Percentiles rank a stretch among this genome's conserved stretches.
Evolutionary conservation across 2,329 filamentous ascomycete genomes (phyloP).

Genomic region (Zymoseptoria pseudotritici): DNA sequence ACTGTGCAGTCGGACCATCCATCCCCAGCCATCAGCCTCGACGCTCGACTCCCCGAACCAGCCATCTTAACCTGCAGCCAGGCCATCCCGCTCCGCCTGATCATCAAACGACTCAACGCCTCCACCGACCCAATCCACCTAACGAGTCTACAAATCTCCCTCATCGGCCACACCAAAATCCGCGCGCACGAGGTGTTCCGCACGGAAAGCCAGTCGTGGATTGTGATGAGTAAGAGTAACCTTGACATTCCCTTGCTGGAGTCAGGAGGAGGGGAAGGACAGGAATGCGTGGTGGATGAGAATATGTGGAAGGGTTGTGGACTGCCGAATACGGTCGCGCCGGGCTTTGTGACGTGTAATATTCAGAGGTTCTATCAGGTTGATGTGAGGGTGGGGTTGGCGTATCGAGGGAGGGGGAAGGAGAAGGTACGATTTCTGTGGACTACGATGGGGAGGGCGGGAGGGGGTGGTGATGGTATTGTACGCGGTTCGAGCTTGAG

Average conservation of each 20-base stretch:
- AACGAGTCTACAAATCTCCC: constrained; percentile 69
- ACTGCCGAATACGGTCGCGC: constrained; percentile 79
- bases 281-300: constrained; percentile 43
- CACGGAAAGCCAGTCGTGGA: constrained; percentile 65
- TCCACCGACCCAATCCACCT: constrained; percentile 65
- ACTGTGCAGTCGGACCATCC: constrained; percentile 27
- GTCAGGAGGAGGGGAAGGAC: constrained; percentile 50
- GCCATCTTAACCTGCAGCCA: constrained; percentile 84
- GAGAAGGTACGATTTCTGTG: constrained; percentile 35
- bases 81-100: constrained; percentile 69
- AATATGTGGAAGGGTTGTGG: constrained; percentile 63
- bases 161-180: constrained; percentile 73
- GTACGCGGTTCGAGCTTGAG: background rate
- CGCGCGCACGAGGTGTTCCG: constrained; percentile 67
- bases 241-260: constrained; percentile 62
- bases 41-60: constrained; percentile 79
- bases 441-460: background rate
- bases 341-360: constrained; percentile 84
- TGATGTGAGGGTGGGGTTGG: constrained; percentile 71
- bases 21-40: constrained; percentile 60
- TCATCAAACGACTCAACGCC: constrained; percentile 68
- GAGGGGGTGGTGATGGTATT: background rate
- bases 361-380: constrained; percentile 74
- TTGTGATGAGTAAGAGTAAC: constrained; percentile 64
- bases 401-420: constrained; percentile 55